Base-by-base conservation (phyloP, 345 rosid species). In the Ceriops tagal region DNA sequence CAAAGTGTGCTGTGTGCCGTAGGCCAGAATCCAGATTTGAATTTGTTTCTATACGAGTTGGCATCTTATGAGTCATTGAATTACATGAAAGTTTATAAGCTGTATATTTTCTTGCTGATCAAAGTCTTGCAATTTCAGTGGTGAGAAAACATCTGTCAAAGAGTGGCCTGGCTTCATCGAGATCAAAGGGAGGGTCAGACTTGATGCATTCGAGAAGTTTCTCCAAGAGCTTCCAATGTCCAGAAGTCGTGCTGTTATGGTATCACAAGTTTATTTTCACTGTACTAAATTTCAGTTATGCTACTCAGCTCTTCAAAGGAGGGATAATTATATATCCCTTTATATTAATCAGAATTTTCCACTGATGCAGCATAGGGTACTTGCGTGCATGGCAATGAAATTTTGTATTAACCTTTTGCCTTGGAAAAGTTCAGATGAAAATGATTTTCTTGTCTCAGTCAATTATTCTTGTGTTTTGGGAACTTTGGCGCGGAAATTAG, bases 181-280 rank as follows among this genome's bases (percentile, higher is more conserved):
- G 79, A 86, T 95, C 46, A 96, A 92, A 78, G 99, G 99, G 66
- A 87, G 98, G 79, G 99, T 92, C 30, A 82, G 88, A 78, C 88
- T 90, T 34, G 89, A 92, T 71, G 98, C 98, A 52, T 96, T 96
- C 74, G 91, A 87, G 81, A 96, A 88, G 86, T 96, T 92, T 79
- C 92, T 96, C 47, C 92, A 90, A 73, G 90, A 84, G 83, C 99
- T 96, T 67, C 91, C 90, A 7, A 82, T 86, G 97, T 96, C 99
- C 64, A 82, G 96, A 75, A 86, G 83, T 77, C 97, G 99, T 71
- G 87, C 96, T 73, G 81, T 90, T 69, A 95, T 92, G 99, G 99
- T 95, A 95, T 84, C 56, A 66, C 79, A 73, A 79, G 80, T 77
- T 73, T 77, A 66, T 77, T 82, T 77, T 74, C 58, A 61, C 66